Evolutionary conservation across 2,329 filamentous ascomycete genomes (phyloP).

Genomic region (Didymella sp.): DNA sequence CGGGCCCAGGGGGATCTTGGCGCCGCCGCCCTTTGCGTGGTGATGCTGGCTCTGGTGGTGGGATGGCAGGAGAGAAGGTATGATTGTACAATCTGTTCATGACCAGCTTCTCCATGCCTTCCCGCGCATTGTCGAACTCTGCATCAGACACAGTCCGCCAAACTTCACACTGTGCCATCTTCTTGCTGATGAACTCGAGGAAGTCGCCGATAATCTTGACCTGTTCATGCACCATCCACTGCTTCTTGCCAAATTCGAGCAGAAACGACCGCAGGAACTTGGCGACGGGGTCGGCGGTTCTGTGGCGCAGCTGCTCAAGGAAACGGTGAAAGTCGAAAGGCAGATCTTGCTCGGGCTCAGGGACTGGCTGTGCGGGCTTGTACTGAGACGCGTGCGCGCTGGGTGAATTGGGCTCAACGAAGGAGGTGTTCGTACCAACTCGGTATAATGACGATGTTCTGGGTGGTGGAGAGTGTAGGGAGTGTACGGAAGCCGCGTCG

Average conservation of each 20-base stretch:
- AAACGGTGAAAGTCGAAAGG: constrained; percentile 98
- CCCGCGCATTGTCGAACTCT: constrained; percentile 96
- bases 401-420: constrained; percentile 43
- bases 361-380: constrained; percentile 63
- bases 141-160: constrained; percentile 96
- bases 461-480: constrained; percentile 44
- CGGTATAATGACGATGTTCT: constrained; percentile 46
- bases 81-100: constrained; percentile 98
- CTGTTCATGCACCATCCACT: constrained; percentile 99
- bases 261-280: constrained; percentile 95
- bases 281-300: constrained; percentile 96
- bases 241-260: constrained; percentile 92
- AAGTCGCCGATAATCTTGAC: constrained; percentile 99
- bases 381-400: constrained; percentile 57
- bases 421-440: constrained; percentile 40
- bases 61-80: constrained; percentile 94
- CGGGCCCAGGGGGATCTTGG: constrained; percentile 68
- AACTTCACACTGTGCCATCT: constrained; percentile 96
- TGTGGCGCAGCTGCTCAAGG: constrained; percentile 91
- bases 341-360: constrained; percentile 74
- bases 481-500: constrained; percentile 28
- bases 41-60: constrained; percentile 77
- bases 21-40: constrained; percentile 71
- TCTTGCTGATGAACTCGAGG: constrained; percentile 93
- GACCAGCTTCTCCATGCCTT: constrained; percentile 99